Conservation (phyloP, 176 grass and related monocot genomes). For the Oryza punctata region DNA sequence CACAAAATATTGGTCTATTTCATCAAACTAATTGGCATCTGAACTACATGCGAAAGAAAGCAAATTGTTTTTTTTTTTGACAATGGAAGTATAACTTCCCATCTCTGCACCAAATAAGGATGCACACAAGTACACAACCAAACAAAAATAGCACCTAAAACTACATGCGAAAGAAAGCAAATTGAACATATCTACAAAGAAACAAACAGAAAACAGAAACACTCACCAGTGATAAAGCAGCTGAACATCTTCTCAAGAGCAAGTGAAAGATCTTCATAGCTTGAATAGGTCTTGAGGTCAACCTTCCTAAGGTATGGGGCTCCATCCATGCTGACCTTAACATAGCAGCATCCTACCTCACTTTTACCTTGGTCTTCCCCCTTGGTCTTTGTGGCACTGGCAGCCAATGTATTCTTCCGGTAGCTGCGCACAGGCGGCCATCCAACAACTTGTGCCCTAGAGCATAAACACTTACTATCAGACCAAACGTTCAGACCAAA, state of each 20-base stretch:
- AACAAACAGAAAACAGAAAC: not conserved
- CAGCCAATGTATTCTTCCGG: constrained; percentile 65
- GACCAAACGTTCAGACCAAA: not conserved
- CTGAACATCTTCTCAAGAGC: constrained; percentile 82
- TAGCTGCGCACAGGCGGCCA: constrained; percentile 77
- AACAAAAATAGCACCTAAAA: not conserved
- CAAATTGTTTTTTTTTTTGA: no score
- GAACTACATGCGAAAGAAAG: no score
- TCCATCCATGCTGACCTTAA: constrained; percentile 89
- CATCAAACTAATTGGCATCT: not conserved
- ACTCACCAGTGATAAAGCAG: constrained; percentile 70
- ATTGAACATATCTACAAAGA: not conserved
- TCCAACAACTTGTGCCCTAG: constrained; percentile 73
- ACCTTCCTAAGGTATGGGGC: constrained; percentile 76
- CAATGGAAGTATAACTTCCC: no score
- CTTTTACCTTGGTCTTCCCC: constrained; percentile 44
- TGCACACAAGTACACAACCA: no score
- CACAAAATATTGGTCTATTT: not conserved
- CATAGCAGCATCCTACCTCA: constrained; percentile 57
- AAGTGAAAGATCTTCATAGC: constrained; percentile 68
- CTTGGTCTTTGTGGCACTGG: constrained; percentile 51
- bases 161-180: not conserved
- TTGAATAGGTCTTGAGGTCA: constrained; percentile 71
- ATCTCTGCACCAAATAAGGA: no score
- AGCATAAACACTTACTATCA: constrained; percentile 13